Evolutionary conservation across 352 stramenopile genomes (phyloP).

Genomic region (Phytophthora sp.): DNA sequence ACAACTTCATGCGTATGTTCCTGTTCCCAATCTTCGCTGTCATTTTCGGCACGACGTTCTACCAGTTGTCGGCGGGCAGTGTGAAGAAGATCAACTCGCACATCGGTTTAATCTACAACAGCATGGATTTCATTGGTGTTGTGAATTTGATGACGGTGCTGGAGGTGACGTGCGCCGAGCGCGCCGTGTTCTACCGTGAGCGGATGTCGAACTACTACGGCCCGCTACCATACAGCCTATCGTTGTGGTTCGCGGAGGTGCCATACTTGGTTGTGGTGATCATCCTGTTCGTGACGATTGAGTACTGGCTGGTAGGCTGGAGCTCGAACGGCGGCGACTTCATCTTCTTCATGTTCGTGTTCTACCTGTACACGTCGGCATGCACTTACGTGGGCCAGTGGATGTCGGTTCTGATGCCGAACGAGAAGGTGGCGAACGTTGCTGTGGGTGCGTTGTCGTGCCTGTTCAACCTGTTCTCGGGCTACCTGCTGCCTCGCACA

Average conservation of each 20-base stretch:
- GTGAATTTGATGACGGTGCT: slow-evolving; percentile 64
- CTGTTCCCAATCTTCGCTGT: slow-evolving; percentile 49
- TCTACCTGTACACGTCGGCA: slow-evolving; percentile 59
- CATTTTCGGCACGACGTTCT: slow-evolving; percentile 63
- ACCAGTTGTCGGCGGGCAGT: slow-evolving; percentile 31
- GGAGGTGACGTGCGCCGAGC: slow-evolving; percentile 54
- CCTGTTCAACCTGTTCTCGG: slow-evolving; percentile 63
- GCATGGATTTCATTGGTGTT: slow-evolving; percentile 65
- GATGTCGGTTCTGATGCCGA: slow-evolving; percentile 68
- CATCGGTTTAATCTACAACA: slow-evolving; percentile 66
- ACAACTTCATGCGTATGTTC: slow-evolving; percentile 59
- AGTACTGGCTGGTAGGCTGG: slow-evolving; percentile 69
- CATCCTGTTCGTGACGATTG: slow-evolving; percentile 47
- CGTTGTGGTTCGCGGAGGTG: slow-evolving; percentile 57
- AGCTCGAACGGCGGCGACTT: slow-evolving; percentile 20
- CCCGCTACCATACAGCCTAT: slow-evolving; percentile 61
- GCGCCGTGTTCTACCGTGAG: slow-evolving; percentile 64
- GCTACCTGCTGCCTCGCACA: slow-evolving; percentile 47
- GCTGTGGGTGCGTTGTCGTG: slow-evolving; percentile 62
- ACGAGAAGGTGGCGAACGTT: slow-evolving; percentile 71
- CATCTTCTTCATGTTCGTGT: slow-evolving; percentile 38
- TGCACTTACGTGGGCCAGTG: slow-evolving; percentile 67
- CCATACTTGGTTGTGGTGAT: slow-evolving; percentile 54
- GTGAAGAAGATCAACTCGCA: slow-evolving; percentile 56
- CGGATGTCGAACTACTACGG: slow-evolving; percentile 77